Evolutionary conservation across 768 basidiomycete species (phyloP), one percentile per base, ranked within the genome.

Genomic region (Kwoniella dendrophila): DNA sequence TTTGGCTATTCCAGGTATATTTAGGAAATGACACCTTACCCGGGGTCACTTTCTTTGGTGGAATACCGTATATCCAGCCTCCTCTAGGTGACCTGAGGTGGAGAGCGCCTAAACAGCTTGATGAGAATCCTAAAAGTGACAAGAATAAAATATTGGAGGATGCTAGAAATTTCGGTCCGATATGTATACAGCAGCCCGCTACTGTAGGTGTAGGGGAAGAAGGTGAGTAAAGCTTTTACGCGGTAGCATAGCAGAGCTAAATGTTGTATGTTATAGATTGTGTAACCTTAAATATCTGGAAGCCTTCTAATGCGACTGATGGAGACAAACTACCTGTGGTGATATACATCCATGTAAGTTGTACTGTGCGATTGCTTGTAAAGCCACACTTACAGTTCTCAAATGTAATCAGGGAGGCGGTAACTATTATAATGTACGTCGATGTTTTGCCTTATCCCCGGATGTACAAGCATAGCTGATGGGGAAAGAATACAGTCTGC

Each of bases 51-150:
- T 83, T 83, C 67, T 84, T 59, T 53, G 81, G 59, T 82, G 84
- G 82, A 18, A 84, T 86, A 43, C 85, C 84, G 0, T 86, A 80
- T 57, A 85, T 83, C 30, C 81, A 85, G 62, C 83, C 85, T 8
- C 85, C 85, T 16, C 55, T 85, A 32, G 84, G 84, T 3, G 60
- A 79, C 33, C 64, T 84, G 24, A 81, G 85, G 30, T 80, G 85
- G 55, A 67, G 82, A 43, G 79, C 80, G 16, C 82, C 83, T 0
- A 68, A 64, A 20, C 60, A 63, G 45, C 68, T 84, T 32, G 70
- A 83, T 36, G 65, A 66, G 36, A 30, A 22, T 8, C 38, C 59
- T 22, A 60, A 66, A 38, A 64, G 66, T 12, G 67, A 68, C 12
- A 60, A 26, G 5, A 45, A 66, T 27, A 61, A 62, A 26, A 53